Percentiles rank a stretch among this genome's conserved stretches.
Evolutionary conservation across 2,329 filamentous ascomycete genomes (phyloP).

Genomic region (Verruconis gallopava): DNA sequence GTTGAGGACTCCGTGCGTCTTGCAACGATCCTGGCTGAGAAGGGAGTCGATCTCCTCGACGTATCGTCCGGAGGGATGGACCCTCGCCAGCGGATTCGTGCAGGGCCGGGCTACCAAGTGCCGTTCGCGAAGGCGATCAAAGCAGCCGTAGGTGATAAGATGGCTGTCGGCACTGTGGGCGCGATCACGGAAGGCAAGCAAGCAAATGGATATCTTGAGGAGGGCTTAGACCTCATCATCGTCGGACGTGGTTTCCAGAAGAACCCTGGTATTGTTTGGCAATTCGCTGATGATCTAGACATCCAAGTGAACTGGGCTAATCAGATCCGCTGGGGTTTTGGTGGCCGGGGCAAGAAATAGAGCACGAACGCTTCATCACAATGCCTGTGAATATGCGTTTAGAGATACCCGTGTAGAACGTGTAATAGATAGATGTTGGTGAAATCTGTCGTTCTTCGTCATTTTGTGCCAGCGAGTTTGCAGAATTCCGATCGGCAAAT

Average conservation of each 20-base stretch:
- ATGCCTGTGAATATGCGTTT: no score
- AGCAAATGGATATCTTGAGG: constrained; percentile 48
- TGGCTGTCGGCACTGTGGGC: constrained; percentile 65
- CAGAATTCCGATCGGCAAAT: no score
- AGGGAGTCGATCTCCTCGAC: constrained; percentile 73
- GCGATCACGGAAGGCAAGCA: constrained; percentile 55
- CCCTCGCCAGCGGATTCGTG: constrained; percentile 44
- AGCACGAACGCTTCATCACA: no score
- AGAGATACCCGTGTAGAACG: no score
- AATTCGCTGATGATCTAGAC: constrained; percentile 57
- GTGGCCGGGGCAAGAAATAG: constrained; percentile 33
- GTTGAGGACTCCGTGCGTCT: constrained; percentile 50
- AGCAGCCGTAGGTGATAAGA: constrained; percentile 54
- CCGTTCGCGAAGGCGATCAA: constrained; percentile 61
- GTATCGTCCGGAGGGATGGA: constrained; percentile 66
- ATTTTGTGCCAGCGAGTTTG: no score
- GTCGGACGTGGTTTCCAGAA: constrained; percentile 67
- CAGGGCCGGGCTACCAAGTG: constrained; percentile 58
- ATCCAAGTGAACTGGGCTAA: constrained; percentile 59
- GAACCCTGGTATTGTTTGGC: constrained; percentile 66
- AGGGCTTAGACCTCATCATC: constrained; percentile 54
- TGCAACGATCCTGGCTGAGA: constrained; percentile 52
- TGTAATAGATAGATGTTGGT: no score
- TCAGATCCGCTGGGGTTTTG: constrained; percentile 53
- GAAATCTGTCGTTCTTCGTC: no score